phyloP scores from a whole-genome alignment of 148 eudicot species.

The Dianthus caryophyllus region DNA sequence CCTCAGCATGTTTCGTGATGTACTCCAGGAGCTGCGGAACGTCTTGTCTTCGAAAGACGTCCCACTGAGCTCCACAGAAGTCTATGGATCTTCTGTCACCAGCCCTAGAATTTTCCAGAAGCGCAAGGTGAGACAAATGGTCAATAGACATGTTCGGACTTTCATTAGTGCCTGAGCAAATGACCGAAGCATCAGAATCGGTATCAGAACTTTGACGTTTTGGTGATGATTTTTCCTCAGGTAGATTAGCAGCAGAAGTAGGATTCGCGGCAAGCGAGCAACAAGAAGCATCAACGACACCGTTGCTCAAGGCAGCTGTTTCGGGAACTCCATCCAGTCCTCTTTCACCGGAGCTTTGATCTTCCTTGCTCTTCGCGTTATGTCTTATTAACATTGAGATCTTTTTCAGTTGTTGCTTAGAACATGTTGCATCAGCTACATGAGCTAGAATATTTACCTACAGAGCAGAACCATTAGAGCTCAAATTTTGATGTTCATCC shows the following conservation, averaged over 20 bases:
- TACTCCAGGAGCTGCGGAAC: constrained; percentile 71
- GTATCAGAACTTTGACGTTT: constrained; percentile 24
- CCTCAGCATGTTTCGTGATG: constrained; percentile 54
- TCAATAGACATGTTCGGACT: constrained; percentile 46
- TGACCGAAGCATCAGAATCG: constrained; percentile 66
- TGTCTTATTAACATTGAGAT: constrained; percentile 44
- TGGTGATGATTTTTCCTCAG: constrained; percentile 29
- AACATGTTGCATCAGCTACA: constrained; percentile 51
- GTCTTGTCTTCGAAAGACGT: constrained; percentile 82
- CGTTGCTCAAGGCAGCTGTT: constrained; percentile 30
- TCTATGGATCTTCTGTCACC: constrained; percentile 15
- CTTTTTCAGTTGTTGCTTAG: constrained; percentile 48
- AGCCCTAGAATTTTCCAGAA: constrained; percentile 18
- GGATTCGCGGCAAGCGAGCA: constrained; percentile 30
- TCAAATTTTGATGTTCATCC: background rate
- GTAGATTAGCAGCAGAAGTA: constrained; percentile 12
- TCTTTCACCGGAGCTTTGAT: constrained; percentile 42
- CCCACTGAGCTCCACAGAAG: constrained; percentile 76
- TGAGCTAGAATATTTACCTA: constrained; percentile 81
- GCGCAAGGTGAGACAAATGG: constrained; percentile 32
- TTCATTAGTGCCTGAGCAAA: constrained; percentile 45
- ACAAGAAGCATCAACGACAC: constrained; percentile 33
- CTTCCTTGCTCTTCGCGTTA: constrained; percentile 23
- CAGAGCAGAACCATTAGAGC: constrained; percentile 11
- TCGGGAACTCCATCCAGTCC: constrained; percentile 34